phyloP scores from a whole-genome alignment of 176 grass and related monocot species.

The Zoysia pacifica region DNA sequence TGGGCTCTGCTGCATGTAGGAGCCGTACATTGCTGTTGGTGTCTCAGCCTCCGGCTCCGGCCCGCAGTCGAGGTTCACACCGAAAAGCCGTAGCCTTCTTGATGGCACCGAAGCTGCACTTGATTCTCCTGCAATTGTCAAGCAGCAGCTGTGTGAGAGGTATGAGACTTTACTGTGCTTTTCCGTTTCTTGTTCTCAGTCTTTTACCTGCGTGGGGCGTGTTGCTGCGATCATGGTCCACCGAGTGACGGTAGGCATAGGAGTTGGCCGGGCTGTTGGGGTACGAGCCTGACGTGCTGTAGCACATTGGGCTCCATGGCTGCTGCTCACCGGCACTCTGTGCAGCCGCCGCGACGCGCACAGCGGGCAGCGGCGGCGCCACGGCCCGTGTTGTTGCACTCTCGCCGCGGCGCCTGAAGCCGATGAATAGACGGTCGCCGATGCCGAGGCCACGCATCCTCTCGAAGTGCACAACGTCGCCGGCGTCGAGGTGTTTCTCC shows the following conservation, averaged over 20 bases:
- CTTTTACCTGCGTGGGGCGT: slow-evolving; percentile 55
- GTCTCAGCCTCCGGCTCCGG: slow-evolving; percentile 47
- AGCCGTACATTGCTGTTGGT: background rate
- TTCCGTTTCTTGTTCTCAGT: slow-evolving; percentile 5
- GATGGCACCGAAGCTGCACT: slow-evolving; percentile 44
- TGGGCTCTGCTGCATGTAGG: background rate
- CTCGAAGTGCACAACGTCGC: slow-evolving; percentile 68
- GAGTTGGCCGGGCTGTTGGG: slow-evolving; percentile 60
- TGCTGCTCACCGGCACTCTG: slow-evolving; percentile 44
- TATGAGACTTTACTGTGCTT: slow-evolving; percentile 23
- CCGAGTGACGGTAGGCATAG: slow-evolving; percentile 35
- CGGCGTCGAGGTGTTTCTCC: slow-evolving; percentile 68
- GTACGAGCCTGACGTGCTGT: slow-evolving; percentile 57
- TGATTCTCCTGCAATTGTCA: slow-evolving; percentile 45
- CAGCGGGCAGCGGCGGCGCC: background rate
- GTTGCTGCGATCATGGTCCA: slow-evolving; percentile 50
- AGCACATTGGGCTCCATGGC: slow-evolving; percentile 67
- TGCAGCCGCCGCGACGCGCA: slow-evolving; percentile 19
- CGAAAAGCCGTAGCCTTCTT: slow-evolving; percentile 70
- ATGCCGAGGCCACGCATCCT: slow-evolving; percentile 44
- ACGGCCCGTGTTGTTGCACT: background rate
- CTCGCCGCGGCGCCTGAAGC: slow-evolving; percentile 58
- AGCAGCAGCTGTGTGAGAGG: slow-evolving; percentile 25
- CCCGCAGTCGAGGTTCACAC: slow-evolving; percentile 85
- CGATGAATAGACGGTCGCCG: slow-evolving; percentile 62